Percentiles rank a stretch among this genome's conserved stretches.
Evolutionary conservation across 225 moss, liverwort and hornwort genomes (phyloP).

Genomic region (Antitrichia curtipendula): DNA sequence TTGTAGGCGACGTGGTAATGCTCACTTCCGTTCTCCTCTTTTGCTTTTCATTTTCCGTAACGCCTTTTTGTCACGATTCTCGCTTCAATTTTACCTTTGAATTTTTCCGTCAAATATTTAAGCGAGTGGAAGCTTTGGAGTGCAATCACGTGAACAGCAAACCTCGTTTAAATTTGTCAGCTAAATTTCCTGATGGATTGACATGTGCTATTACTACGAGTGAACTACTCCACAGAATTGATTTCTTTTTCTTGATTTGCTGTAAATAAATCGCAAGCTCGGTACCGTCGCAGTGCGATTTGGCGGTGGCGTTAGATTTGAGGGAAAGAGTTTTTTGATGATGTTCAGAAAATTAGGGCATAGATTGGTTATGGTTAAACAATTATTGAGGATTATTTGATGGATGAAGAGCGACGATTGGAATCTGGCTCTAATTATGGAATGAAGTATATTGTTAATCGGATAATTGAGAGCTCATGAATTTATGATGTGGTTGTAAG

Average conservation of each 20-base stretch:
- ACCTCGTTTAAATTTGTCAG: background rate
- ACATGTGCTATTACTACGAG: background rate
- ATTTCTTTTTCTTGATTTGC: background rate
- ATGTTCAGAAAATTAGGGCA: background rate
- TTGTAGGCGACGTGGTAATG: conserved; percentile 76
- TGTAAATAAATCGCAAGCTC: background rate
- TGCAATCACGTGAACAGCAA: background rate
- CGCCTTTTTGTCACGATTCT: background rate
- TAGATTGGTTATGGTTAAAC: background rate
- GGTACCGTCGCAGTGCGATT: background rate
- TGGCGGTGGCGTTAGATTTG: background rate
- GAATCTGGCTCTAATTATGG: background rate
- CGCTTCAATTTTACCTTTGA: background rate
- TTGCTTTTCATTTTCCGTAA: background rate
- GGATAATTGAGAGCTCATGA: background rate
- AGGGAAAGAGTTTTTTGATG: background rate
- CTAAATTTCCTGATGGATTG: background rate
- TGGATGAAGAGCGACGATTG: background rate
- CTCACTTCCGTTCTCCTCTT: background rate
- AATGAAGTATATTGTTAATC: background rate
- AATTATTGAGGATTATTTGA: background rate
- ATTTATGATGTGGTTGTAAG: background rate
- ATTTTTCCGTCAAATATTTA: background rate
- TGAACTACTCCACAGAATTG: background rate
- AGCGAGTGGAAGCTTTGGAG: background rate